Percentiles rank a stretch among this genome's conserved stretches.
phyloP scores from a whole-genome alignment of 306 rosid genomes.

The Chamaecrista fasciculata region DNA sequence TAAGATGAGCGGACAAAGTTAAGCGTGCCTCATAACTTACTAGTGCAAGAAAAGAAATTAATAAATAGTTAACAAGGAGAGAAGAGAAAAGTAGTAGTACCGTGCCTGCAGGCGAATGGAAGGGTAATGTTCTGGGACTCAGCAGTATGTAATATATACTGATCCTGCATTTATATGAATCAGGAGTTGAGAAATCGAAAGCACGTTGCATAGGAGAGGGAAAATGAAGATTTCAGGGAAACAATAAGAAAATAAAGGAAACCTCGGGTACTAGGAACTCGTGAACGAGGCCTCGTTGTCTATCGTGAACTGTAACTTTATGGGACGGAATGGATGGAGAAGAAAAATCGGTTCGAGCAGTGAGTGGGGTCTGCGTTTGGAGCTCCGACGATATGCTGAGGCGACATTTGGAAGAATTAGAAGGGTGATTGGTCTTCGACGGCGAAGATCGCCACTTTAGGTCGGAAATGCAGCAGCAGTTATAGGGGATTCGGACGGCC shows the following conservation, averaged over 20 bases:
- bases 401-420: constrained; percentile 38
- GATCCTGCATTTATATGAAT: constrained; percentile 64
- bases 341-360: constrained; percentile 28
- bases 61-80: constrained; percentile 1
- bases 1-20: constrained; percentile 13
- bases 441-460: constrained; percentile 23
- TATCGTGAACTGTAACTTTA: constrained; percentile 84
- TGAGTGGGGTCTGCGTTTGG: constrained; percentile 41
- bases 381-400: constrained; percentile 52
- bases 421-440: constrained; percentile 7
- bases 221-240: neutral
- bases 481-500: constrained; percentile 62
- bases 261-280: constrained; percentile 95
- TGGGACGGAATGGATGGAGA: constrained; percentile 55
- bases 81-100: constrained; percentile 68
- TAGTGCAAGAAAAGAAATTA: neutral
- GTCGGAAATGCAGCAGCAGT: constrained; percentile 38
- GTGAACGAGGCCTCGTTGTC: constrained; percentile 75
- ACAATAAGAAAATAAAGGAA: neutral
- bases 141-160: constrained; percentile 90
- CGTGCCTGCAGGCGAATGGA: constrained; percentile 99
- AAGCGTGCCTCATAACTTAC: neutral
- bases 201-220: neutral
- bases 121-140: constrained; percentile 80
- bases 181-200: neutral